Conservation (phyloP, 352 stramenopile species). For the Phytophthora colocasiae region DNA sequence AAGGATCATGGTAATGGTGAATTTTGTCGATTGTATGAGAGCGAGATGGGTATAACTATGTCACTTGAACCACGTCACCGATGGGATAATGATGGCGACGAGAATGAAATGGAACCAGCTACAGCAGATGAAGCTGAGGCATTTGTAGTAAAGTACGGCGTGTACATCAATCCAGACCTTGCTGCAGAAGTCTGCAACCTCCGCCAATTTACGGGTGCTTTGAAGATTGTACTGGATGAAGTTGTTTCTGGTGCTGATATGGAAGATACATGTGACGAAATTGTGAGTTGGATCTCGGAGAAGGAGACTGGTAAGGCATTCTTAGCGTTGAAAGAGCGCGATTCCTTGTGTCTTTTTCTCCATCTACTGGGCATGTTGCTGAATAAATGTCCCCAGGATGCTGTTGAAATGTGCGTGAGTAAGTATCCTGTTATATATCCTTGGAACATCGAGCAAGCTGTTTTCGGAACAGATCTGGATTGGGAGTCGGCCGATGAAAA, state of each 20-base stretch:
- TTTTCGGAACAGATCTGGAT: slow-evolving; percentile 69
- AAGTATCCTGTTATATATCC: slow-evolving; percentile 77
- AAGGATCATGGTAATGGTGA: slow-evolving; percentile 22
- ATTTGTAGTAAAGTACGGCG: slow-evolving; percentile 84
- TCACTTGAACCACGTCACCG: slow-evolving; percentile 50
- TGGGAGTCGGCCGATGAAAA: slow-evolving; percentile 45
- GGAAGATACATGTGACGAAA: slow-evolving; percentile 74
- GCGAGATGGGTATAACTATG: slow-evolving; percentile 70
- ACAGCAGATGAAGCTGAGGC: slow-evolving; percentile 60
- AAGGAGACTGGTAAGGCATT: slow-evolving; percentile 60
- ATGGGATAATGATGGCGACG: slow-evolving; percentile 19
- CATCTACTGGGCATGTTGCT: slow-evolving; percentile 83
- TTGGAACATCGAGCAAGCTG: slow-evolving; percentile 83
- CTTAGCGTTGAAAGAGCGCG: slow-evolving; percentile 51
- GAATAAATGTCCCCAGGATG: slow-evolving; percentile 77
- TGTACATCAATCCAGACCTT: slow-evolving; percentile 86
- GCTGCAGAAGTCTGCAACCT: slow-evolving; percentile 84
- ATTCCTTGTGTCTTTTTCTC: slow-evolving; percentile 78
- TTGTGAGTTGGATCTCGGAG: slow-evolving; percentile 83
- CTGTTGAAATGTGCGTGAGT: slow-evolving; percentile 74
- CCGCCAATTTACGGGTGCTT: slow-evolving; percentile 61
- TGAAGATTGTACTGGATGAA: slow-evolving; percentile 78
- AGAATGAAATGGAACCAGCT: slow-evolving; percentile 14
- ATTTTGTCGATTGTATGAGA: slow-evolving; percentile 56
- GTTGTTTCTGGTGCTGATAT: slow-evolving; percentile 85